Evolutionary conservation across 352 stramenopile species (phyloP).

Genomic region (Globisporangium carolinianum): DNA sequence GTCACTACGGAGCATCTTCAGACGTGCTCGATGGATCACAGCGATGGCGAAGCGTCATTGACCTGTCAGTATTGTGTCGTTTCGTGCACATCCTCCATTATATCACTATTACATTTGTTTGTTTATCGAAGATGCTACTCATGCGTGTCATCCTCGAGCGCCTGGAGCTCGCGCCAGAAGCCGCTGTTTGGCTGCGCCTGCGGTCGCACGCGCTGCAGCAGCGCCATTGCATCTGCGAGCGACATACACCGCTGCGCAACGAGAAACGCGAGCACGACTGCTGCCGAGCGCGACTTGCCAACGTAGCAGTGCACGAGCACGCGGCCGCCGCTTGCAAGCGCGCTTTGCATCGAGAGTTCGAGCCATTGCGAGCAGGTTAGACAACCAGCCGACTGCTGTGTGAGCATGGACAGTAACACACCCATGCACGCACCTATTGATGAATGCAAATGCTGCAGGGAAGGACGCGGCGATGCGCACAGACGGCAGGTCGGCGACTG

Average conservation of each 20-base stretch:
- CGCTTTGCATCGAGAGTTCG: slow-evolving; percentile 14
- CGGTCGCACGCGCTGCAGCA: slow-evolving; percentile 38
- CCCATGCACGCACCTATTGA: slow-evolving; percentile 32
- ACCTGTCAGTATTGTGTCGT: background rate
- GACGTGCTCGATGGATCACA: too few relatives aligned
- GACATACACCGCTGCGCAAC: slow-evolving; percentile 29
- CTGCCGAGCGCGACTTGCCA: slow-evolving; percentile 57
- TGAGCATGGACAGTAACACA: background rate
- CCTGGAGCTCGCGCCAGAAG: slow-evolving; percentile 45
- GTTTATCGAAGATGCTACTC: background rate
- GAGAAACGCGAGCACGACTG: slow-evolving; percentile 62
- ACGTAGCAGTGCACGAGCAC: slow-evolving; percentile 78
- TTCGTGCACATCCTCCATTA: too few relatives aligned
- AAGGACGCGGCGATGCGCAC: slow-evolving; percentile 40
- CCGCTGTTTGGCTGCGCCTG: slow-evolving; percentile 60
- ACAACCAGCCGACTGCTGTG: background rate
- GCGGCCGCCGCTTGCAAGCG: slow-evolving; percentile 27
- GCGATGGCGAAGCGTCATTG: background rate
- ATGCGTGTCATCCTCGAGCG: slow-evolving; percentile 20
- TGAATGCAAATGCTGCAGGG: slow-evolving; percentile 41
- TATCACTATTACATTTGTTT: background rate
- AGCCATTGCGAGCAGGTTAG: too few relatives aligned
- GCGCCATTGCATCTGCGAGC: slow-evolving; percentile 29
- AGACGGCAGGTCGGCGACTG: slow-evolving; percentile 34
- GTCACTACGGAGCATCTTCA: too few relatives aligned